Evolutionary conservation across 1,139 yeast genomes (phyloP).

Genomic region (Eremothecium gossypii): DNA sequence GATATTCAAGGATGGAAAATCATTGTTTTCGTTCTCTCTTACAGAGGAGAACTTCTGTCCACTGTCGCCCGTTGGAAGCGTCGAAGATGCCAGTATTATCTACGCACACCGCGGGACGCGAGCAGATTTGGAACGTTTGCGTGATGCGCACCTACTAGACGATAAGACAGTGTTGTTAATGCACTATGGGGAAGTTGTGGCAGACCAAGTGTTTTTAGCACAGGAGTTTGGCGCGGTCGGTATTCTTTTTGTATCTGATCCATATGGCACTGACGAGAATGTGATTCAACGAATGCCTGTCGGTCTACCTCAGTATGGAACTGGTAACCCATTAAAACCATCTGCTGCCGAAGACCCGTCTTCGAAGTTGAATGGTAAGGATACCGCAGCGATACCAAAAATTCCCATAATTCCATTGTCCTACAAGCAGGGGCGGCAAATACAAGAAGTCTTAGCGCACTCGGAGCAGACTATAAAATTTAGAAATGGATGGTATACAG

Average conservation of each 20-base stretch:
- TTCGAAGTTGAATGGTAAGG: conserved; percentile 33
- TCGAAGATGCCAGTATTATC: conserved; percentile 40
- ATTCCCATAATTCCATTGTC: conserved; percentile 75
- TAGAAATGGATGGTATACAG: conserved; percentile 32
- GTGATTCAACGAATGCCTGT: conserved; percentile 57
- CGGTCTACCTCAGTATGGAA: conserved; percentile 52
- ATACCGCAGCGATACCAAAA: conserved; percentile 50
- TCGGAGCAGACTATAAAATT: conserved; percentile 39
- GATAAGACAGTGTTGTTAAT: conserved; percentile 47
- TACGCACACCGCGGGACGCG: conserved; percentile 60
- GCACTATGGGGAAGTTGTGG: conserved; percentile 49
- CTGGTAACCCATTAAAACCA: conserved; percentile 77
- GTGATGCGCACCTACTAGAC: conserved; percentile 31
- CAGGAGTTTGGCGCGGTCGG: conserved; percentile 45
- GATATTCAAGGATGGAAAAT: conserved; percentile 32
- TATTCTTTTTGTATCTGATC: conserved; percentile 38
- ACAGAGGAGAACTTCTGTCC: conserved; percentile 53
- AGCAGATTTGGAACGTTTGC: conserved; percentile 45
- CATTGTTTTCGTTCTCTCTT: conserved; percentile 5
- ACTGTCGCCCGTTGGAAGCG: conserved; percentile 50
- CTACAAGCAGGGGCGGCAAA: conserved; percentile 51
- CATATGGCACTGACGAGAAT: conserved; percentile 27
- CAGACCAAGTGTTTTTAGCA: conserved; percentile 46
- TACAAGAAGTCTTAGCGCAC: conserved; percentile 37
- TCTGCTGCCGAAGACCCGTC: conserved; percentile 54